Evolutionary conservation across 2,329 filamentous ascomycete species (phyloP).

Genomic region (Lachnellula cervina): DNA sequence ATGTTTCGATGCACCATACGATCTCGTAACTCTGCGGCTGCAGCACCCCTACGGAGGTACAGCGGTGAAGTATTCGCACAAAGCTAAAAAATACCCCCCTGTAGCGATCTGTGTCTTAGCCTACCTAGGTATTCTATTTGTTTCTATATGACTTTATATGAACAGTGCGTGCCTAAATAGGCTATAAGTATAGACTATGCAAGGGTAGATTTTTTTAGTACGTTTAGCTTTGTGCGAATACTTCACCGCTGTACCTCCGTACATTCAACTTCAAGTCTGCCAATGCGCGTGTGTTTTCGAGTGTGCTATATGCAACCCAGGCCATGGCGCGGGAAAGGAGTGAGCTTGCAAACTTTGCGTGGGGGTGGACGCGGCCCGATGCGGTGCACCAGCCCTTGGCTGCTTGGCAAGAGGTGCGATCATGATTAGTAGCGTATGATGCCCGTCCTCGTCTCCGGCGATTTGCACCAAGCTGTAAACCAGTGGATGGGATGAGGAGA

Average conservation of each 20-base stretch:
- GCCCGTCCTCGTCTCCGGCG: background rate
- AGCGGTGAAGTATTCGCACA: no score
- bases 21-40: background rate
- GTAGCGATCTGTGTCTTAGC: no score
- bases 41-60: background rate
- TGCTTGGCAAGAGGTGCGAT: background rate
- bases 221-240: no score
- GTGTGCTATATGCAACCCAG: no score
- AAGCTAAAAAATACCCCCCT: no score
- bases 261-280: background rate
- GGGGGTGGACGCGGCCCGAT: slow-evolving; percentile 4
- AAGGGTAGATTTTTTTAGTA: no score
- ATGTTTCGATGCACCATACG: slow-evolving; percentile 28
- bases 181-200: no score
- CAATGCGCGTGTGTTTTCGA: no score
- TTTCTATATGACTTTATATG: no score
- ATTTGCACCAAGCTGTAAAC: background rate
- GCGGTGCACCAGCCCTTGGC: background rate
- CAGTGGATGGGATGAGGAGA: background rate
- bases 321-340: slow-evolving; percentile 10
- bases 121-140: no score
- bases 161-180: no score
- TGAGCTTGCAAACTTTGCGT: slow-evolving; percentile 7
- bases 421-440: background rate
- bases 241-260: no score